Evolutionary conservation across 192 early-diverging fungal species (phyloP).

Genomic region (Podila minutissima): DNA sequence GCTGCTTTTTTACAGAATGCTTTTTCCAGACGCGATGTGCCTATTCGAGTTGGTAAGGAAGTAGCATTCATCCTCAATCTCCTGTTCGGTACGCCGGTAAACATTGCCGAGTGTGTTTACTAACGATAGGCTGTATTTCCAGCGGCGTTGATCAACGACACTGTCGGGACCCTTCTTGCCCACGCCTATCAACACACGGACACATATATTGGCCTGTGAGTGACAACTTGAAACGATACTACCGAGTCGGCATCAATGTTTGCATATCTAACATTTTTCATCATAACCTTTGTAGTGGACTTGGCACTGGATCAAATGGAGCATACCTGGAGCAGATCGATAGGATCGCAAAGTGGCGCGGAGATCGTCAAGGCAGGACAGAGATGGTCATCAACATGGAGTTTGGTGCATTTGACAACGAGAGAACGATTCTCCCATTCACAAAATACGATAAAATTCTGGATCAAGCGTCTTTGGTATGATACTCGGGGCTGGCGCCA

Average conservation of each 20-base stretch:
- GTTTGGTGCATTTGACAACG: conserved; percentile 93
- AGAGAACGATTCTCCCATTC: conserved; percentile 81
- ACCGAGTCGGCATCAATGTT: neutral
- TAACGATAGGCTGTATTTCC: neutral
- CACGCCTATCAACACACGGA: conserved; percentile 82
- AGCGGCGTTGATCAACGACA: conserved; percentile 93
- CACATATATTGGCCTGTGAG: conserved; percentile 76
- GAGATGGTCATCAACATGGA: conserved; percentile 96
- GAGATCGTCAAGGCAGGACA: neutral
- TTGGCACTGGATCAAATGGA: conserved; percentile 96
- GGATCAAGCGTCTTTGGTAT: conserved; percentile 78
- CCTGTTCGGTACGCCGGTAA: neutral
- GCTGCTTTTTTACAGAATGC: conserved; percentile 83
- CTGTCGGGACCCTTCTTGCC: conserved; percentile 89
- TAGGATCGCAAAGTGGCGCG: conserved; percentile 56
- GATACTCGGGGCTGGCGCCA: neutral
- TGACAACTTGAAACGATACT: neutral
- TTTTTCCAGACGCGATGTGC: conserved; percentile 68
- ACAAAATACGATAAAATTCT: conserved; percentile 88
- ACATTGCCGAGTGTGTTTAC: no score
- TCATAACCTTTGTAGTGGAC: conserved; percentile 54
- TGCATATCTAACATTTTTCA: neutral
- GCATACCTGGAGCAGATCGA: conserved; percentile 87
- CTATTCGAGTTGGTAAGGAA: conserved; percentile 64
- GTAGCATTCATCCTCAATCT: neutral